phyloP scores from a whole-genome alignment of 257 asterid genomes.

The Solanum peruvianum region DNA sequence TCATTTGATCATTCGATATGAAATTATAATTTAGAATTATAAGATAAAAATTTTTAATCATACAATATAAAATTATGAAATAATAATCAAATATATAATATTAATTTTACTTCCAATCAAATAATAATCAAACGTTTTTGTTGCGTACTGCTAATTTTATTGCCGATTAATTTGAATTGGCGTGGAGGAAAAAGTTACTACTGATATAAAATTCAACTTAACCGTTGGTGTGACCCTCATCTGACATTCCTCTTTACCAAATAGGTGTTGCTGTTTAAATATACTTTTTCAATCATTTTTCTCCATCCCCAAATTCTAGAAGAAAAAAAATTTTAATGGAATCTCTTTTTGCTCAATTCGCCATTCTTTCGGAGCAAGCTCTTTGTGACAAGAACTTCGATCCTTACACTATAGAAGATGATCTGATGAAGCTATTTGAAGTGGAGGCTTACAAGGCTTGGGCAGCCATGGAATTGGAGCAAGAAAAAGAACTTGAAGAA shows the following conservation, averaged over 20 bases:
- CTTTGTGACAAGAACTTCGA: slow-evolving; percentile 65
- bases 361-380: slow-evolving; percentile 49
- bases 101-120: too few species aligned
- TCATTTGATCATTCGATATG: too few species aligned
- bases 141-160: too few species aligned
- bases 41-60: too few species aligned
- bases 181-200: too few species aligned
- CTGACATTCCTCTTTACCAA: background rate
- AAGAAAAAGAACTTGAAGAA: slow-evolving; percentile 18
- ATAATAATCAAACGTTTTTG: background rate
- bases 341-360: slow-evolving; percentile 58
- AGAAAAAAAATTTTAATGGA: slow-evolving; percentile 37
- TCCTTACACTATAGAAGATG: slow-evolving; percentile 59
- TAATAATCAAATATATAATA: too few species aligned
- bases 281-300: background rate
- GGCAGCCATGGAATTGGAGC: slow-evolving; percentile 69
- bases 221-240: background rate
- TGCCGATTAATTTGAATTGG: background rate
- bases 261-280: background rate
- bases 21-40: too few species aligned
- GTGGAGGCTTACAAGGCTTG: slow-evolving; percentile 80
- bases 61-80: background rate
- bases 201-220: background rate
- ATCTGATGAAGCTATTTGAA: slow-evolving; percentile 63
- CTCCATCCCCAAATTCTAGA: background rate